Conservation (phyloP, 768 basidiomycete genomes). For the Epithele typhae region DNA sequence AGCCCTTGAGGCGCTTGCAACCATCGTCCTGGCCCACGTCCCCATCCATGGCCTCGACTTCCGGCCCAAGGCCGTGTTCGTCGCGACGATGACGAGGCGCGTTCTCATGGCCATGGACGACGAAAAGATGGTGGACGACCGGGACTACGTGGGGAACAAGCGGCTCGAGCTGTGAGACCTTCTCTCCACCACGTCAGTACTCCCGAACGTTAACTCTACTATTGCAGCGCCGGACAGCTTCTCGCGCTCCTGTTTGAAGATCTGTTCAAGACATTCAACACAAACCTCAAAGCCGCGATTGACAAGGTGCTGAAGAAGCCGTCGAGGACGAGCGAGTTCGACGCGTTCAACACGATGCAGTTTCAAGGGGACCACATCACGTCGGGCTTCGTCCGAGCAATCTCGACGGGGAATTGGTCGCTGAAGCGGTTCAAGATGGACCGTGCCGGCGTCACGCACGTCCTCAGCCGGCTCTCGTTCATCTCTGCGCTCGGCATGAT, state of each 20-base stretch:
- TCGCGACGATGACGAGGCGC: constrained; percentile 94
- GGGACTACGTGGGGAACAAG: constrained; percentile 99
- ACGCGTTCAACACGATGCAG: constrained; percentile 91
- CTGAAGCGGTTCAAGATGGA: constrained; percentile 99
- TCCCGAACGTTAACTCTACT: not conserved
- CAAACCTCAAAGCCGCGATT: constrained; percentile 90
- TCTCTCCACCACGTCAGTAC: constrained; percentile 1
- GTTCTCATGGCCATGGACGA: constrained; percentile 97
- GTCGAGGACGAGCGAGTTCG: constrained; percentile 90
- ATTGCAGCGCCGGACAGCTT: constrained; percentile 84
- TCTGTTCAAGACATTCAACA: constrained; percentile 97
- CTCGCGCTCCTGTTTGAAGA: constrained; percentile 96
- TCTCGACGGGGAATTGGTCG: constrained; percentile 99
- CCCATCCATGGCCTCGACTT: constrained; percentile 88
- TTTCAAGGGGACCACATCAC: constrained; percentile 97
- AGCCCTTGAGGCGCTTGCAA: constrained; percentile 93
- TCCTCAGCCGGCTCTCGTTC: constrained; percentile 91
- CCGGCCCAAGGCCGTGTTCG: constrained; percentile 91
- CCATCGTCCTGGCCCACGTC: constrained; percentile 95
- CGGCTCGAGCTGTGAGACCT: constrained; percentile 86
- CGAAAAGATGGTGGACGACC: constrained; percentile 95
- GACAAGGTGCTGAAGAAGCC: constrained; percentile 98
- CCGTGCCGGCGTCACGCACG: constrained; percentile 96
- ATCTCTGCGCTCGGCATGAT: constrained; percentile 99
- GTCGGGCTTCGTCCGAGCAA: constrained; percentile 91